Evolutionary conservation across 2,329 filamentous ascomycete species (phyloP), one percentile per base, ranked within the genome.

Genomic region (Peltaster fructicola): DNA sequence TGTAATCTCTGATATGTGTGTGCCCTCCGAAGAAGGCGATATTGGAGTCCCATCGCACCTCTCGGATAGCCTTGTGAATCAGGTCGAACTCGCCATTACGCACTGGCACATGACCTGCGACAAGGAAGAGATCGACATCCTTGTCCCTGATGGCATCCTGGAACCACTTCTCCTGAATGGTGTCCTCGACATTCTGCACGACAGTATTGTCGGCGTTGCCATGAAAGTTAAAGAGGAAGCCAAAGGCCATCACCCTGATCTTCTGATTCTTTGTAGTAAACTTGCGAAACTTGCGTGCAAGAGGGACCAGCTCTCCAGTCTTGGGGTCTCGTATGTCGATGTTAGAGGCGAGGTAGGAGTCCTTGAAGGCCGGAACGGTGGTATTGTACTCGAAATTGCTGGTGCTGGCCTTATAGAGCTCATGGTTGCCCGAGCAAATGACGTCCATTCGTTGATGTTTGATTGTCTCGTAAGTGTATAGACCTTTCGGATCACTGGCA

Each of bases 11-110:
- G 22, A 93, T 80, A 45, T 95, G 85, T 2, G 71, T 71, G 44
- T 95, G 85, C 0, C 85, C 85, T 6, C 80, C 85, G 32, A 95
- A 88, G 52, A 93, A 82, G 31, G 79, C 76, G 29, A 95, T 90
- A 0, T 85, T 82, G 0, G 68, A 80, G 40, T 81, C 68, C 69
- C 73, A 79, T 35, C 81, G 74, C 33, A 68, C 62, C 25, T 68
- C 63, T 15, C 85, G 68, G 37, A 95, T 82, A 7, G 73, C 77
- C 17, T 65, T 72, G 56, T 73, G 90, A 25, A 95, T 68, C 26
- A 67, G 57, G 33, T 73, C 67, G 45, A 77, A 85, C 50, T 93
- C 85, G 45, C 82, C 88, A 21, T 51, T 39, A 25, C 74, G 70
- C 20, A 90, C 65, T 1, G 79, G 77, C 5, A 91, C 73, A 53